These are phyloP conservation scores for Aechmea fasciata DNA, from an alignment of 176 grass and related monocot species.

Conservation along the genomic window DNA sequence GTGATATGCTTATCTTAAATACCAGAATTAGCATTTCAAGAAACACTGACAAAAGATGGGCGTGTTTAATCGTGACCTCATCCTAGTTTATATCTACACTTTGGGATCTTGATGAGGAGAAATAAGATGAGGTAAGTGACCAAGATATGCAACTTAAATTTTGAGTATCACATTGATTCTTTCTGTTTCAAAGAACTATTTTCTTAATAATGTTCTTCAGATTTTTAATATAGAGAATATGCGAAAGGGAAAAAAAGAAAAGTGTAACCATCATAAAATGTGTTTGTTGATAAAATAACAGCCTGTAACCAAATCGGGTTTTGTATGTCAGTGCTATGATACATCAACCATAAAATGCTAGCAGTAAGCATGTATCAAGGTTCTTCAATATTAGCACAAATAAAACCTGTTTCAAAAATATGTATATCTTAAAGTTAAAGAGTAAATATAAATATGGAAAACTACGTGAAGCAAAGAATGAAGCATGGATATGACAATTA, in stretches of 20 bases:
- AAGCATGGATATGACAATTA: slow-evolving; percentile 4
- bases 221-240: neutral
- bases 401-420: no score
- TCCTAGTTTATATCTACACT: no score
- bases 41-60: no score
- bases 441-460: no score
- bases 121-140: neutral
- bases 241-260: neutral
- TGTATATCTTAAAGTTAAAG: no score
- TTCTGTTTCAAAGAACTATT: neutral
- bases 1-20: no score
- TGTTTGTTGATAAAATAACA: neutral
- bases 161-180: neutral
- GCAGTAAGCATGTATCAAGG: neutral
- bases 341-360: neutral
- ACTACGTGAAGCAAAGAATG: neutral
- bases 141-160: neutral
- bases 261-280: neutral
- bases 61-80: no score
- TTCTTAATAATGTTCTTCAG: neutral
- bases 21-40: no score
- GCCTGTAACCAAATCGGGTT: neutral
- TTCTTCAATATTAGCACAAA: no score
- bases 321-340: neutral
- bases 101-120: neutral